Evolutionary conservation across 331 rosid species (phyloP), one percentile per base, ranked within the genome.

Genomic region (Saraca asoca): DNA sequence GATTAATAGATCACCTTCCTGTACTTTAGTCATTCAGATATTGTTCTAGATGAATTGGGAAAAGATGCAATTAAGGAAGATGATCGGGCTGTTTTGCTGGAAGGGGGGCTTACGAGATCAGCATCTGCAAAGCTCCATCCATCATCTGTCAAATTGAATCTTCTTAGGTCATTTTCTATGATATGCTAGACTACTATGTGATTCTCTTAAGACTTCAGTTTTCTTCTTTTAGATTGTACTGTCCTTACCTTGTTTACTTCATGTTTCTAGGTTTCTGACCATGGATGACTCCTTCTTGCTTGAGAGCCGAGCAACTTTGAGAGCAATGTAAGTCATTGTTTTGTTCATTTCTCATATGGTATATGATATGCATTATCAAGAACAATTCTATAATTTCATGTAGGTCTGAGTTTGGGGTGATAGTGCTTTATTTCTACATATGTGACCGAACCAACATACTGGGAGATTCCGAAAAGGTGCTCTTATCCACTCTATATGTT

Each of bases 261-360:
- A 64, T 61, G 33, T 60, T 69, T 76, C 58, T 76, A 93, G 98
- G 90, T 93, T 93, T 78, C 62, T 90, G 76, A 86, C 96, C 19
- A 76, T 93, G 96, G 98, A 93, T 34, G 98, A 90, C 48, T 72
- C 90, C 19, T 90, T 93, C 83, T 78, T 90, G 77, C 78, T 93
- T 53, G 96, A 90, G 82, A 86, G 90, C 67, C 82, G 98, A 52
- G 78, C 79, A 52, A 90, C 81, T 34, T 74, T 93, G 69, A 85
- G 98, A 79, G 95, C 95, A 75, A 79, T 93, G 98, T 90, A 85
- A 78, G 98, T 84, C 58, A 34, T 68, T 54, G 2, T 61, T 69
- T 1, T 57, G 45, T 16, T 48, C 48, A 38, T 18, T 57, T 59
- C 41, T 79, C 61, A 16, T 53, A 20, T 67, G 66, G 31, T 42